Conservation (phyloP, 2,329 filamentous ascomycete species). For the Trichoderma cornu-damae region DNA sequence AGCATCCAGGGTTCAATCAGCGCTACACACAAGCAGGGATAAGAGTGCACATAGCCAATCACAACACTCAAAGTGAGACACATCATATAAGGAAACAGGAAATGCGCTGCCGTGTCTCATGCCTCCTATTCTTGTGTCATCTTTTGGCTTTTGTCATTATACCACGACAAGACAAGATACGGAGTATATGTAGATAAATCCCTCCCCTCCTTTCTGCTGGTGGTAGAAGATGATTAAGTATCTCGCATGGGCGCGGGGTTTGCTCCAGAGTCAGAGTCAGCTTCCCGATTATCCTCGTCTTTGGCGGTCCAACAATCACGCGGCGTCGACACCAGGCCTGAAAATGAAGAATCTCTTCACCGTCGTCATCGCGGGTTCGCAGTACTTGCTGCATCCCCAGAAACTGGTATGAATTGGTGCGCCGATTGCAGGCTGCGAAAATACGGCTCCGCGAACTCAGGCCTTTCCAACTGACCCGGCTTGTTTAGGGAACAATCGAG, state of each 20-base stretch:
- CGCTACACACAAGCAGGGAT: not conserved
- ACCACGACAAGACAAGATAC: not conserved
- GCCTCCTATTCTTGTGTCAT: not conserved
- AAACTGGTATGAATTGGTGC: constrained; percentile 29
- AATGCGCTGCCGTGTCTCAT: not conserved
- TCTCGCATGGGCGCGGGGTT: constrained; percentile 2
- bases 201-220: not conserved
- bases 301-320: not conserved
- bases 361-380: constrained; percentile 34
- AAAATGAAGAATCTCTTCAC: constrained; percentile 33
- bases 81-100: not conserved
- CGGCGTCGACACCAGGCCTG: not conserved
- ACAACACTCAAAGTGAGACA: constrained; percentile 1
- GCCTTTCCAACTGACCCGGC: not conserved
- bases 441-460: not conserved
- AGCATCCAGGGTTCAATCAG: not conserved
- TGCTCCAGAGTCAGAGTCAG: not conserved
- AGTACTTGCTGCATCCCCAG: constrained; percentile 38
- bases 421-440: not conserved
- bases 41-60: not conserved
- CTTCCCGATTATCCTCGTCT: not conserved
- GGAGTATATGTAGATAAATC: not conserved
- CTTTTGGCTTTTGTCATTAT: not conserved
- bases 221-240: not conserved
- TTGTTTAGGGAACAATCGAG: constrained; percentile 36